Base-by-base conservation (phyloP, 2,329 filamentous ascomycete species). In the Metarhizium guizhouense region DNA sequence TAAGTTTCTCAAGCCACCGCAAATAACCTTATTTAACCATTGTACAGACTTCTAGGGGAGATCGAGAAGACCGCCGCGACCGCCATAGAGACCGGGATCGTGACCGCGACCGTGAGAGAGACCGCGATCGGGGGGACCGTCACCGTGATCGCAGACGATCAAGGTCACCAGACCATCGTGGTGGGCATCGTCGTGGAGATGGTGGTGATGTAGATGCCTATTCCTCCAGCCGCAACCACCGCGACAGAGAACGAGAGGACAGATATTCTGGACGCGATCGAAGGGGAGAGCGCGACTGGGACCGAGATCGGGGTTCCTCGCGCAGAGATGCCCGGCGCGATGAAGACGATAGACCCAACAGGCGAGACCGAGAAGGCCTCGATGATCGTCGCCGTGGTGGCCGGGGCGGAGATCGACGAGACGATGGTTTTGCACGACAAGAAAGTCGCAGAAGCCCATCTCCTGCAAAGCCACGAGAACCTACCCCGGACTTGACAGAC, bases 161-260 rank as follows among this genome's bases (percentile, higher is more conserved):
- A 58, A 85, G 93, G 68, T 97, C 93, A 18, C 92, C 92, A 56
- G 85, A 88, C 64, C 85, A 89, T 67, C 80, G 56, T 20, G 54
- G 74, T 57, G 65, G 82, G 65, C 77, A 83, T 62, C 81, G 86
- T 56, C 85, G 89, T 63, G 87, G 87, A 63, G 87, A 94, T n/a
- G 56, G 81, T 70, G 81, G 81, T 70, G 81, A 83, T 57, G 89
- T 93, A 70, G 91, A 96, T 72, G 85, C 88, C 56, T 97, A 97
- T 74, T 95, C 92, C 20, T 91, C 89, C 6, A 96, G 91, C 72
- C 87, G 93, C 63, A 92, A 87, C 74, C 95, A 96, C 71, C 84
- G 93, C 68, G 93, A 95, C 69, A 81, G 93, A 59, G 93, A 97
- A 75, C 88, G 93, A 59, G 93, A 97, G 72, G 93, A 96, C 64